Conservation (phyloP, 2,329 filamentous ascomycete genomes). For the Parasarocladium wereldwijsianum region DNA sequence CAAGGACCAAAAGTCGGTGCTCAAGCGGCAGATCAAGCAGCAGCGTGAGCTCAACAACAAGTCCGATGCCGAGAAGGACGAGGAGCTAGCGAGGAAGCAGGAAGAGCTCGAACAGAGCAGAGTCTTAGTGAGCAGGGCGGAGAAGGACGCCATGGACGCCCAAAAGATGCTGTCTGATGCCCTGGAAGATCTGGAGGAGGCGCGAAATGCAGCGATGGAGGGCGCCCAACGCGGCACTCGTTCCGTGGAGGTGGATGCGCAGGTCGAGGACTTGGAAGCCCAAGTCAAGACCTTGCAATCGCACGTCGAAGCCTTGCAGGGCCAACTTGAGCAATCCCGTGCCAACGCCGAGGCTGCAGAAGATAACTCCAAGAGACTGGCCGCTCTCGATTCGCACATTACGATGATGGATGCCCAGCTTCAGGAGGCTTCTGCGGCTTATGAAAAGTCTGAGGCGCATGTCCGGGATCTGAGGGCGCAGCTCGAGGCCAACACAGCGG, state of each 20-base stretch:
- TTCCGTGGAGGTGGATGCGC: constrained; percentile 10
- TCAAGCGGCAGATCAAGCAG: constrained; percentile 87
- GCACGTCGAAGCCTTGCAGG: too few relatives aligned
- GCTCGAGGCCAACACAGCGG: constrained; percentile 18
- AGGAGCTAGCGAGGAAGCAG: constrained; percentile 43
- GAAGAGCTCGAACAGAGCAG: constrained; percentile 36
- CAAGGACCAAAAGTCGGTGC: constrained; percentile 75
- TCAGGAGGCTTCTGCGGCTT: constrained; percentile 21
- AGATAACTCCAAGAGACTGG: too few relatives aligned
- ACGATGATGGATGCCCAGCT: constrained; percentile 8
- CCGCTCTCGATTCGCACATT: too few relatives aligned
- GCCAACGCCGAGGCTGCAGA: too few relatives aligned
- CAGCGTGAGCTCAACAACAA: constrained; percentile 86
- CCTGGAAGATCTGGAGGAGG: constrained; percentile 30
- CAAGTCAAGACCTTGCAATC: too few relatives aligned
- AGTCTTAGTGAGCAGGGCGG: constrained; percentile 19
- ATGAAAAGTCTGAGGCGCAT: constrained; percentile 14
- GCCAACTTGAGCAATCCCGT: too few relatives aligned
- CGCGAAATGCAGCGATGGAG: constrained; percentile 11
- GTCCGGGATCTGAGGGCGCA: constrained; percentile 17
- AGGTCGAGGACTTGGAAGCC: too few relatives aligned
- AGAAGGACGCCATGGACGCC: constrained; percentile 21
- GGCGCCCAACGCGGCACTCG: constrained; percentile 9
- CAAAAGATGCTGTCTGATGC: constrained; percentile 34
- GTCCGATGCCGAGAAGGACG: constrained; percentile 58